Base-by-base conservation (phyloP, 1,139 yeast species). In the Debaryomycetaceae sp. region DNA sequence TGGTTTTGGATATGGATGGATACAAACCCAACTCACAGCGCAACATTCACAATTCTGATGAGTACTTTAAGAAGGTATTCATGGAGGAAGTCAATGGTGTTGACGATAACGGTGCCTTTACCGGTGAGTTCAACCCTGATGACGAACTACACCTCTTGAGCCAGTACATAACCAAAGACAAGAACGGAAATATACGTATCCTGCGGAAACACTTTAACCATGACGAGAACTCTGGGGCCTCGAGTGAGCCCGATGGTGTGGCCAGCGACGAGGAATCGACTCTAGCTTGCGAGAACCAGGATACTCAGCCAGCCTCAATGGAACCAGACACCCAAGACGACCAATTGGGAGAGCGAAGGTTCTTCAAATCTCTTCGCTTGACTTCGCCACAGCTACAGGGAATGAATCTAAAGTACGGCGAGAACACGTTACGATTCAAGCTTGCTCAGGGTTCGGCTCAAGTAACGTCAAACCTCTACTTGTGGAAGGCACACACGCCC, bases 1-100 rank as follows among this genome's bases (percentile, higher is more conserved):
- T 92, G 45, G 73, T 87, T 27, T 60, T 92, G 28, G 99, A 92
- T 55, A 83, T 90, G 78, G 94, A 86, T 43, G 99, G 99, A 16
- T 92, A 92, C 56, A 90, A 87, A 54, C 82, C 95, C 21, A 83
- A 79, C 41, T 77, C 80, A 22, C 65, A 62, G 37, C 73, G 76
- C 39, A 83, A 79, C 46, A 69, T 75, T 27, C 75, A 75, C 29
- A 74, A 70, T 40, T 71, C 85, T 0, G 85, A 77, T 42, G 77
- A 76, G 33, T 62, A 80, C 28, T 73, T 90, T 37, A 76, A 77
- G 41, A 76, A 77, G 41, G 62, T 87, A 27, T 62, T 87, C 31
- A 62, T 73, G 23, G 90, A 83, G 39, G 70, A 64, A 37, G 47
- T 64, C 34, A 44, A 49, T 25, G 48, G 49, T 13, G 43, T 54